Evolutionary conservation across 2,329 filamentous ascomycete genomes (phyloP).

Genomic region (Aspergillus chevalieri): DNA sequence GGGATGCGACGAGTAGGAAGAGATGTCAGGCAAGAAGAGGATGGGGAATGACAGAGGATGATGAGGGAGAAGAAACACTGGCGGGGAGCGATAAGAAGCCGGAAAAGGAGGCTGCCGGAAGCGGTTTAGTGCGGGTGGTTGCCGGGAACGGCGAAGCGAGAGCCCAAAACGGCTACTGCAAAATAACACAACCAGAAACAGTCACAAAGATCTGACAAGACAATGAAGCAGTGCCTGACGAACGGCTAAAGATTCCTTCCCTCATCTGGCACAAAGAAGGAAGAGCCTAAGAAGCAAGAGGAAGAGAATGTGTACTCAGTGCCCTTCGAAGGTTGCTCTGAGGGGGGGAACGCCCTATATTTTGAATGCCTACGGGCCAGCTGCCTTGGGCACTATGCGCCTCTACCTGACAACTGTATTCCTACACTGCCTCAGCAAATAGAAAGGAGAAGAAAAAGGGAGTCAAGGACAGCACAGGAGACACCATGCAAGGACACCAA

Average conservation of each 20-base stretch:
- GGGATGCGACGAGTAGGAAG: not conserved
- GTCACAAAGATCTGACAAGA: not conserved
- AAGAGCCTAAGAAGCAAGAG: not conserved
- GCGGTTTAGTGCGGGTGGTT: not conserved
- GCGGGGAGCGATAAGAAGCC: constrained; percentile 1
- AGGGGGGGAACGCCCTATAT: not conserved
- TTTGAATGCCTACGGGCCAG: not conserved
- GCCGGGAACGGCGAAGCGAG: not conserved
- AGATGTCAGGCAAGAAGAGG: not conserved
- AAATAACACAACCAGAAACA: not conserved
- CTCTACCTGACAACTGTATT: not conserved
- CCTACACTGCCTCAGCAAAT: not conserved
- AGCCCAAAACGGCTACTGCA: not conserved
- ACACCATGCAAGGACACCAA: not conserved
- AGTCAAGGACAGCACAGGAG: not conserved
- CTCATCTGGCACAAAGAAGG: not conserved
- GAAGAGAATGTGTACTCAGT: not conserved
- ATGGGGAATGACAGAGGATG: not conserved
- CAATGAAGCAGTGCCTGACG: not conserved
- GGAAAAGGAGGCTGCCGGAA: constrained; percentile 1
- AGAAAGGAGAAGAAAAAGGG: not conserved
- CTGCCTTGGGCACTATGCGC: not conserved
- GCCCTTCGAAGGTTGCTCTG: not conserved
- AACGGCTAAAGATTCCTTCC: not conserved
- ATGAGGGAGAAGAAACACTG: not conserved